A percentile compares a stretch with the other conserved stretches of the same genome.
Evolutionary conservation across 495 filamentous ascomycete species (phyloP).

Genomic region (Penicilliopsis zonata): DNA sequence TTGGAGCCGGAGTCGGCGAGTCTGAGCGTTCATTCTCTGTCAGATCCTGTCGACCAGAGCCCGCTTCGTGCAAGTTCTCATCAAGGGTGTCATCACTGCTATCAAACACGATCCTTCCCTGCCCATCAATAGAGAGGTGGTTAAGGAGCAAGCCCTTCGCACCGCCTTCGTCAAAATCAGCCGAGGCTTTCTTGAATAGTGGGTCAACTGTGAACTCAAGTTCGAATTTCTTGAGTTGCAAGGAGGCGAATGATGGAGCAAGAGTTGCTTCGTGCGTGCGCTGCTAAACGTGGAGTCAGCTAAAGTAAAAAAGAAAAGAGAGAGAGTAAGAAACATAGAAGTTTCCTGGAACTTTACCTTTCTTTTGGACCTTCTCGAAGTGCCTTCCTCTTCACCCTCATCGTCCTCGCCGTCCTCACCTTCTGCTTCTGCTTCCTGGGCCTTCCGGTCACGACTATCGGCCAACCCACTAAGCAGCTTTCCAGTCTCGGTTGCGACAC

Average conservation of each 20-base stretch:
- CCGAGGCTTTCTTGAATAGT: slow-evolving; percentile 95
- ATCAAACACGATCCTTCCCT: slow-evolving; percentile 93
- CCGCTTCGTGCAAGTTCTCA: slow-evolving; percentile 39
- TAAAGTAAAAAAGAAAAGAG: too few species aligned
- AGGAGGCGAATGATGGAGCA: slow-evolving; percentile 70
- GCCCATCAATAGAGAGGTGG: slow-evolving; percentile 82
- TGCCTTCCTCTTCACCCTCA: slow-evolving; percentile 73
- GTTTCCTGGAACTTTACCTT: slow-evolving; percentile 30
- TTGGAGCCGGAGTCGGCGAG: slow-evolving; percentile 8
- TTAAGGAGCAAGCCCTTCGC: slow-evolving; percentile 94
- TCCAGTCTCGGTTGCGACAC: slow-evolving; percentile 93
- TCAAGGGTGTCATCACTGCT: slow-evolving; percentile 87
- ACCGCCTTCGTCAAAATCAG: slow-evolving; percentile 96
- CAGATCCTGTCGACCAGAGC: slow-evolving; percentile 21
- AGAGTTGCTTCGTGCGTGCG: slow-evolving; percentile 86
- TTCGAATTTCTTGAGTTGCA: slow-evolving; percentile 95
- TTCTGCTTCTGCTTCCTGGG: slow-evolving; percentile 51
- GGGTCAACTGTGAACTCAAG: slow-evolving; percentile 95
- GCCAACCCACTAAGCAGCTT: slow-evolving; percentile 91
- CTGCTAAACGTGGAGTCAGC: slow-evolving; percentile 31
- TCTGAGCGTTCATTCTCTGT: slow-evolving; percentile 20
- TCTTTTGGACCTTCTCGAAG: slow-evolving; percentile 63
- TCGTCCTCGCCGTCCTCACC: slow-evolving; percentile 55
- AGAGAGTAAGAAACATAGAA: neutral
- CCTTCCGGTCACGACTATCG: slow-evolving; percentile 75